Evolutionary conservation across 148 eudicot genomes (phyloP), one percentile per base, ranked within the genome.

Genomic region (Spergularia marina): DNA sequence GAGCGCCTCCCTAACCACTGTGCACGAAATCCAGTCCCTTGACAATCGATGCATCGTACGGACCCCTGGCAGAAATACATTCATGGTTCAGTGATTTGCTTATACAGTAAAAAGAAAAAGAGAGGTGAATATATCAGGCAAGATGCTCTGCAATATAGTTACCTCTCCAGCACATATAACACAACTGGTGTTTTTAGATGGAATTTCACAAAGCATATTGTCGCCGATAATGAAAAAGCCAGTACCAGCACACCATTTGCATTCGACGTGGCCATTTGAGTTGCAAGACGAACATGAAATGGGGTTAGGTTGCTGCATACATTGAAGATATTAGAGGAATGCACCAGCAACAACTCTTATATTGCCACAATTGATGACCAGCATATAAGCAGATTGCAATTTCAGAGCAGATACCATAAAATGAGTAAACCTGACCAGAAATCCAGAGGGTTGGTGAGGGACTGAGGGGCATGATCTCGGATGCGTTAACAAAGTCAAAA

Each of bases 151-250:
- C 41, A 18, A 20, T 40, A 61, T 30, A 21, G 34, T 79, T 79
- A 89, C 98, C 98, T 91, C 90, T 82, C 97, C 98, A 14, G 88
- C 72, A 72, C 98, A 94, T 53, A 94, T 94, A 10, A 94, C 86
- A 77, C 98, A 94, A 51, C 71, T 89, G 15, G 92, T 90, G 83
- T 88, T 89, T 65, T 91, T 87, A 23, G 98, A 94, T 4, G 96
- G 97, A 67, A 94, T 93, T 87, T 94, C 89, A 78, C 98, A 94
- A 41, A 94, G 92, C 97, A 91, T 91, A 87, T 91, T 94, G 74
- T 94, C 93, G 34, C 97, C 98, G n/a, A 94, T 82, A 54, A 94
- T 89, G 77, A 94, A 94, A 84, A 90, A 94, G 65, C 97, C 97
- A 8, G 98, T 94, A 58, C 98, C 98, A 56, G 84, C 76, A 78